Base-by-base conservation (phyloP, 164 flowering plant genomes). In the Berberis vulgaris region DNA sequence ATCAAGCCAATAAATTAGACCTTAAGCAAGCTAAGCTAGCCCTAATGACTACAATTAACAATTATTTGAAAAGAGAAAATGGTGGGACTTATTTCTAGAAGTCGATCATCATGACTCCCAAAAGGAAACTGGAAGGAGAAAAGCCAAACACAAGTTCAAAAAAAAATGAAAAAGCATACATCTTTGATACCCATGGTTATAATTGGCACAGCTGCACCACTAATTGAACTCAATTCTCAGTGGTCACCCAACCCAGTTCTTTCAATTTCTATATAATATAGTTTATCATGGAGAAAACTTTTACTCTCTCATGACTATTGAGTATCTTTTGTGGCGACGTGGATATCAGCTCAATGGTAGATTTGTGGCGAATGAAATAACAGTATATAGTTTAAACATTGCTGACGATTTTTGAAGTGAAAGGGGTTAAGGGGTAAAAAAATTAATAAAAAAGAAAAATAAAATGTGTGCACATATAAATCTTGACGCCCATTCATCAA, bases 51-150 rank as follows among this genome's bases (percentile, higher is more conserved):
- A 7, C n/a, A 52, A 6, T 3, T 2, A 26, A 52, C 50, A 10
- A 10, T 11, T 12, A 52, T 52, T 10, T 10, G 13, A 10, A 52
- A 42, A 3, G 40, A 41, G 45, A 1, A 41, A 57, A 2, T 5
- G 44, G 12, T 13, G 11, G 60, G 8, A 12, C n/a, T 52, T 10
- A 46, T 55, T 55, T 57, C 60, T 57, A 57, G 60, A 57, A 57
- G 60, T 57, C 43, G 60, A 57, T 41, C 43, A 43, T 41, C 41
- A 57, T 11, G 26, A 26, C 41, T n/a, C 60, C 60, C 43, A 9
- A 57, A 40, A 57, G 43, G 60, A 57, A 2, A 57, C 60, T 57
- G 60, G 60, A 57, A 3, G 45, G 3, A 42, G n/a, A 9, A 40
- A 5, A 57, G 12, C 6, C 60, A 41, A 41, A 41, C 60, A 57